phyloP scores from a whole-genome alignment of 192 early-diverging fungal species.

The Backusella tarrabulga region DNA sequence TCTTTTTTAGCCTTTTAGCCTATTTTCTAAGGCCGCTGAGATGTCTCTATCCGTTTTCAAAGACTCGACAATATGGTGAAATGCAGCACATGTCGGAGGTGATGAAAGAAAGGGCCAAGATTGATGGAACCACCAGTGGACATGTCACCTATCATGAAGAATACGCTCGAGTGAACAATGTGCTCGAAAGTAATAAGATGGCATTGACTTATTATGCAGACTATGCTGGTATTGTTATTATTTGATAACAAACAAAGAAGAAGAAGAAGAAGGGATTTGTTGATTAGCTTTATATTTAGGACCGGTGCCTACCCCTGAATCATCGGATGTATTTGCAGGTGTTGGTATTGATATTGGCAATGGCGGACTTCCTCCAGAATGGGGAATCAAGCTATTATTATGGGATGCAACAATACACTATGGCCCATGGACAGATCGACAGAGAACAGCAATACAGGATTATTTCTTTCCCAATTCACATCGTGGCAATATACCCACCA shows the following conservation, averaged over 20 bases:
- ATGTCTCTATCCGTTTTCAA: background rate
- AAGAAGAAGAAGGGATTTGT: background rate
- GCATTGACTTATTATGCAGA: constrained; percentile 66
- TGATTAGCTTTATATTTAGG: background rate
- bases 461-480: constrained; percentile 75
- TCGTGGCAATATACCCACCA: constrained; percentile 49
- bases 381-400: constrained; percentile 62
- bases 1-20: background rate
- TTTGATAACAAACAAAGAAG: background rate
- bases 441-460: constrained; percentile 63
- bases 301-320: constrained; percentile 12
- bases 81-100: constrained; percentile 26
- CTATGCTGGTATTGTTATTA: constrained; percentile 48
- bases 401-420: constrained; percentile 63
- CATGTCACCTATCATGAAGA: constrained; percentile 40
- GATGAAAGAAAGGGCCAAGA: background rate
- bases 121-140: background rate
- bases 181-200: constrained; percentile 57
- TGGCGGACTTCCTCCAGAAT: constrained; percentile 65
- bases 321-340: background rate
- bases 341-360: constrained; percentile 38
- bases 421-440: constrained; percentile 81
- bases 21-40: constrained; percentile 7
- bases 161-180: constrained; percentile 64
- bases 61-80: constrained; percentile 17